Percentiles rank a stretch among this genome's conserved stretches.
Evolutionary conservation across 495 filamentous ascomycete species (phyloP).

Genomic region (Oleoguttula mirabilis): DNA sequence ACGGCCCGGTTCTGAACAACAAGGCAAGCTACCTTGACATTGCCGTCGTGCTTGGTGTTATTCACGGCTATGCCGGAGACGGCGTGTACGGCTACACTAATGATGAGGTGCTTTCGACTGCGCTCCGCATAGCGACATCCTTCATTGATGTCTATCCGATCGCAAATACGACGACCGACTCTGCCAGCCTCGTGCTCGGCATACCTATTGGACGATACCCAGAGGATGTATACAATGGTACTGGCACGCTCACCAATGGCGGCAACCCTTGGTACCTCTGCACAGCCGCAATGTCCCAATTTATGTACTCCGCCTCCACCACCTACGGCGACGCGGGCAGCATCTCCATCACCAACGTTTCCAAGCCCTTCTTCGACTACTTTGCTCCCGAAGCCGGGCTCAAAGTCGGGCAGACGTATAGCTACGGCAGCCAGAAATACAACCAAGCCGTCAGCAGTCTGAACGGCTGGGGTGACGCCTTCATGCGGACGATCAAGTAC

Average conservation of each 20-base stretch:
- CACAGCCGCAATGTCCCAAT: conserved; percentile 24
- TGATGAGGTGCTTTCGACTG: conserved; percentile 16
- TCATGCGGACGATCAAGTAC: conserved; percentile 20
- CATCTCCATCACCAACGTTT: conserved; percentile 18
- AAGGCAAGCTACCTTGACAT: conserved; percentile 21
- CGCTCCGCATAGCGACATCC: conserved; percentile 15
- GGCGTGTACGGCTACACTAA: conserved; percentile 20
- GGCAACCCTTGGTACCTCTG: conserved; percentile 40
- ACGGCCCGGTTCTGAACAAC: conserved; percentile 18
- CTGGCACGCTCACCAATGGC: conserved; percentile 23
- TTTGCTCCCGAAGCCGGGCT: conserved; percentile 17
- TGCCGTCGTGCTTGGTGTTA: conserved; percentile 21
- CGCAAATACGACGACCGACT: conserved; percentile 14
- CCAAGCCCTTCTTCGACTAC: conserved; percentile 21
- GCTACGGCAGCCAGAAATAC: conserved; percentile 6
- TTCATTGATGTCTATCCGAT: conserved; percentile 20
- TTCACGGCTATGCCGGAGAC: conserved; percentile 22
- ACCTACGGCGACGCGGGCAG: conserved; percentile 9
- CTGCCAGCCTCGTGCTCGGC: conserved; percentile 11
- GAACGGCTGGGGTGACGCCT: conserved; percentile 23
- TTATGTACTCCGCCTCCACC: conserved; percentile 17
- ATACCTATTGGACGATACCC: conserved; percentile 32
- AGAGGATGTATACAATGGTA: conserved; percentile 36
- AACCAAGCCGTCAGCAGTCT: conserved; percentile 11
- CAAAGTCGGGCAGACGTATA: conserved; percentile 16